phyloP scores from a whole-genome alignment of 495 filamentous ascomycete species.

The Tuber melanosporum region DNA sequence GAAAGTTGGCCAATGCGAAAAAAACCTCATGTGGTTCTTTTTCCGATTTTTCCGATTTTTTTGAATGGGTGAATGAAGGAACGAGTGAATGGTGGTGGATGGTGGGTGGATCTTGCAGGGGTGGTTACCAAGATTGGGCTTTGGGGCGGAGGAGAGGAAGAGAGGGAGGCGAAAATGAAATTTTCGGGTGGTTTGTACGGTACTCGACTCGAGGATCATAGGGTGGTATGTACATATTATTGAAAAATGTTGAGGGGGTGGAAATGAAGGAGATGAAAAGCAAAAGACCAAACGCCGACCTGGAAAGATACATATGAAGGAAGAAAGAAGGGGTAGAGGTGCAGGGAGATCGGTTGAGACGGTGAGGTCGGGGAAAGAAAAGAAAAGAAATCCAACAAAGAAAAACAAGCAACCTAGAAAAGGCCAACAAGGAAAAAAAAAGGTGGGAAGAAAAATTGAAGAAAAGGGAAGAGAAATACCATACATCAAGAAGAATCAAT shows the following conservation, averaged over 20 bases:
- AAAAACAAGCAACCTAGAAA: constrained; percentile 2
- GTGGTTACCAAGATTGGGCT: background rate
- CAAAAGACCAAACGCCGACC: background rate
- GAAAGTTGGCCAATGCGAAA: background rate
- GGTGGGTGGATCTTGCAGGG: background rate
- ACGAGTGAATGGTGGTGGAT: background rate
- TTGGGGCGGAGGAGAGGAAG: background rate
- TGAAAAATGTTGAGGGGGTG: background rate
- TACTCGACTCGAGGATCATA: background rate
- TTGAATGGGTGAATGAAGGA: background rate
- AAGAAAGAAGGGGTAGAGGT: background rate
- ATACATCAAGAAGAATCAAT: constrained; percentile 22
- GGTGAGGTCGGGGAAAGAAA: background rate
- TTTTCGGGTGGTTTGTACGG: background rate
- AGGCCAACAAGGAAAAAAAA: constrained; percentile 5
- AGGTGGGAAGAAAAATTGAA: too few species aligned
- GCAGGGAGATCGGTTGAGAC: background rate
- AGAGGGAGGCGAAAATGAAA: background rate
- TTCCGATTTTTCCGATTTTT: background rate
- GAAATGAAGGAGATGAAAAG: background rate
- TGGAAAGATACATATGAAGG: background rate
- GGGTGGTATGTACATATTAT: background rate
- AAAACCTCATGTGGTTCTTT: background rate
- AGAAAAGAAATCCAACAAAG: background rate
- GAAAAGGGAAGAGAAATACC: background rate